A percentile compares a stretch with the other conserved stretches of the same genome.
Evolutionary conservation across 352 stramenopile genomes (phyloP).

Genomic region (Pythium coloratum): DNA sequence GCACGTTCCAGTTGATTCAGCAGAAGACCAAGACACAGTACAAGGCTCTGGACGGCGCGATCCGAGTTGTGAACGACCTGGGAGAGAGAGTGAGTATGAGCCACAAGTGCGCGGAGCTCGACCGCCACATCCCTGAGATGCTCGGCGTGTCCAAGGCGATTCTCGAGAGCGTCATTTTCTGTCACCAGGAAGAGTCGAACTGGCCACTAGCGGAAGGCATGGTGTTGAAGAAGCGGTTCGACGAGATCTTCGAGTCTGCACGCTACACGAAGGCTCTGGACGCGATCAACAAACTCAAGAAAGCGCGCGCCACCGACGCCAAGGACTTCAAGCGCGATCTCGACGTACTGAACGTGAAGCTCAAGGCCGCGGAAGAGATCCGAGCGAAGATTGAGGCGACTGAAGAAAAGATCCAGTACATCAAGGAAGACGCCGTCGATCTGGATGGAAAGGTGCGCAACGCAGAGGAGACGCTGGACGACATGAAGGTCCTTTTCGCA

Average conservation of each 20-base stretch:
- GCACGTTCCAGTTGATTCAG: slow-evolving; percentile 94
- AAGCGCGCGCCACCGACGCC: slow-evolving; percentile 62
- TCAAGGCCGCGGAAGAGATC: slow-evolving; percentile 59
- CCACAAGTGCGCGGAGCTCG: slow-evolving; percentile 96
- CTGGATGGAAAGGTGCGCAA: slow-evolving; percentile 39
- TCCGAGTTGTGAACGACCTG: slow-evolving; percentile 89
- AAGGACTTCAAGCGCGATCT: slow-evolving; percentile 96
- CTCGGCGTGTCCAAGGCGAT: slow-evolving; percentile 97
- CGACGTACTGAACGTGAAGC: slow-evolving; percentile 87
- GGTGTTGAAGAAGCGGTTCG: slow-evolving; percentile 99
- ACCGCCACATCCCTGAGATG: slow-evolving; percentile 93
- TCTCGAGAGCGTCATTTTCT: slow-evolving; percentile 99
- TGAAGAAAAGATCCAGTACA: slow-evolving; percentile 44
- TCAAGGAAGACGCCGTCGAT: slow-evolving; percentile 37
- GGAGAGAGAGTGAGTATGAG: slow-evolving; percentile 91
- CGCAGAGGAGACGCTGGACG: slow-evolving; percentile 50
- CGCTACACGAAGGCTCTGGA: slow-evolving; percentile 98
- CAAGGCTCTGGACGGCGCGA: slow-evolving; percentile 96
- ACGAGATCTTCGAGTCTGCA: slow-evolving; percentile 99
- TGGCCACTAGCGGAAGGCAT: slow-evolving; percentile 96
- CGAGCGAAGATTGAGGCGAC: slow-evolving; percentile 50
- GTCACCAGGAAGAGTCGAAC: slow-evolving; percentile 97
- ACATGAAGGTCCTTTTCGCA: slow-evolving; percentile 50
- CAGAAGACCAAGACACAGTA: slow-evolving; percentile 91
- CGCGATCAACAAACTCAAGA: slow-evolving; percentile 94